Conservation (phyloP, 208 protist genomes). For the Crithidia fasciculata region DNA sequence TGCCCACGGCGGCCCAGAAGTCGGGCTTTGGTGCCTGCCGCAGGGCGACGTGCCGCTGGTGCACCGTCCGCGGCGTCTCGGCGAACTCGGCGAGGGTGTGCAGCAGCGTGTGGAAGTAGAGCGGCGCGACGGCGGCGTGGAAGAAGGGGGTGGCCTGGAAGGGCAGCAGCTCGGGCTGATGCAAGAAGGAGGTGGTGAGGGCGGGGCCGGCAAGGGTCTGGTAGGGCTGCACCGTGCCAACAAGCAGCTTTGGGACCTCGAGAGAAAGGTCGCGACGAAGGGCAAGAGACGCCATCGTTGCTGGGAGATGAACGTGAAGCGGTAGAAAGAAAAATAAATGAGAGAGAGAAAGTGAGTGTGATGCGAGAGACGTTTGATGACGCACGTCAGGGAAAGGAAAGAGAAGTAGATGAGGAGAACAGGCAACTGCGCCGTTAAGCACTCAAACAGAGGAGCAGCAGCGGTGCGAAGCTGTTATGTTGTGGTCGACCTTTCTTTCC, state of each 20-base stretch:
- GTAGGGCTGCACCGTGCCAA: constrained; percentile 84
- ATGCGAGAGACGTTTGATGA: no score
- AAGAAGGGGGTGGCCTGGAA: constrained; percentile 72
- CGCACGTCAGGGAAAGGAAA: no score
- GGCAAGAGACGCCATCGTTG: constrained; percentile 21
- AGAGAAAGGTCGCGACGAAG: constrained; percentile 40
- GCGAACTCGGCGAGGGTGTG: constrained; percentile 82
- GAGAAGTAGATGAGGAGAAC: no score
- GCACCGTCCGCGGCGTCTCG: constrained; percentile 63
- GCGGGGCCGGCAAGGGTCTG: constrained; percentile 81
- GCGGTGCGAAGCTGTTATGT: no score
- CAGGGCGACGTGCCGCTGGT: constrained; percentile 48
- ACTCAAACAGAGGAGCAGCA: no score
- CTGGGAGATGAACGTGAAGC: neutral
- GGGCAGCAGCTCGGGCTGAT: constrained; percentile 57
- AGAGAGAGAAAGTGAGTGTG: neutral
- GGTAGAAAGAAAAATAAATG: constrained; percentile 5
- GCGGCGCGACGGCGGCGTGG: constrained; percentile 41
- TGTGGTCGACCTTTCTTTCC: neutral
- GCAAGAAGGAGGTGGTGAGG: constrained; percentile 69
- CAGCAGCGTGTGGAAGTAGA: constrained; percentile 84
- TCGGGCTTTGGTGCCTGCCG: constrained; percentile 56
- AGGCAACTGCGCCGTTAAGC: no score
- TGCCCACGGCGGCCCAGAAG: constrained; percentile 77
- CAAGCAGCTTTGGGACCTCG: constrained; percentile 60